Evolutionary conservation across 2,329 filamentous ascomycete genomes (phyloP), one percentile per base, ranked within the genome.

Genomic region (Colletotrichum plurivorum): DNA sequence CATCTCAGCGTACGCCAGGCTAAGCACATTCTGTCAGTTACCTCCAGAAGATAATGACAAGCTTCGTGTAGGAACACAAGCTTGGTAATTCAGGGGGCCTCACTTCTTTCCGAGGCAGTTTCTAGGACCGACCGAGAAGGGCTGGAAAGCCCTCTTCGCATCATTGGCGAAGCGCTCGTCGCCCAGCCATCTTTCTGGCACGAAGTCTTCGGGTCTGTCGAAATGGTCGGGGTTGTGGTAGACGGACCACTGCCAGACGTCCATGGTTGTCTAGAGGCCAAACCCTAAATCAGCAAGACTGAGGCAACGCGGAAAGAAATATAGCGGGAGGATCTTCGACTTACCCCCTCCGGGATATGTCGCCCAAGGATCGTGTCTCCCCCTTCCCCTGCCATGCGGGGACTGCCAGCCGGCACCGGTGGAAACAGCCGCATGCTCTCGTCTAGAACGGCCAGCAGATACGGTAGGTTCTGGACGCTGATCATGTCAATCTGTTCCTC

Each of bases 191-290:
- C 82, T 73, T 65, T 83, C 80, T 0, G 87, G 87, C 2, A 45
- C 8, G 5, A 82, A 89, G 0, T 72, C 72, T 12, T 82, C 75
- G 0, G 86, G 81, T 0, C 84, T 77, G 5, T 76, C 77, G 73
- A 86, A 88, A 70, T 85, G 78, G 5, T 76, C 72, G 2, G 79
- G 76, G 48, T 80, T 81, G 67, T 81, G 81, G 69, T 83, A 83
- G 13, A 82, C 77, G 3, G 83, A 78, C 72, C 78, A 84, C 49
- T 86, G 84, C 53, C 81, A 79, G 0, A 86, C 76, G 0, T 80
- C 78, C 0, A 87, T 78, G 7, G 75, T 71, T 1, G 81, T 85
- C 83, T 25, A 7, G 13, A 2, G 1, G 4, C 15, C 7, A 16
- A n/a, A 43, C 2, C 12, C 20, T 9, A 13, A 36, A 10, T 36